Base-by-base conservation (phyloP, 768 basidiomycete species). In the Lactarius trivialis region DNA sequence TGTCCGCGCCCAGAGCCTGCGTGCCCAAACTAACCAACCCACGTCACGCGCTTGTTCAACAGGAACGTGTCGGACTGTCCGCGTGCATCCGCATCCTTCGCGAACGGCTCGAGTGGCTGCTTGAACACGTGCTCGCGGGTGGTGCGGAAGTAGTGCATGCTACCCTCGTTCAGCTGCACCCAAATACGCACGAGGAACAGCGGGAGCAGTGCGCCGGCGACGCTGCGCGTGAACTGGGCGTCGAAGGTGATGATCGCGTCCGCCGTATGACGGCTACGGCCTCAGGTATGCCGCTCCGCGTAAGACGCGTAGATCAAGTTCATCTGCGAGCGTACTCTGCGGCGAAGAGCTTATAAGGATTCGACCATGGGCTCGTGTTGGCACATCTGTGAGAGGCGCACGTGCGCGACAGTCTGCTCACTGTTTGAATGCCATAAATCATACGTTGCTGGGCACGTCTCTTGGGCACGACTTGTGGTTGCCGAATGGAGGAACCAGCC, bases 241-340 rank as follows among this genome's bases (percentile, higher is more conserved):
- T 74, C 33, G 53, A 71, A 5, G 55, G 67, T 50, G 17, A 65
- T 45, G 37, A 68, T 60, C 6, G 70, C 34, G 0, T 67, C 53
- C 65, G 57, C 67, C 67, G 56, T 67, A 70, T 65, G 68, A 74
- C 53, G 28, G 81, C 79, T 36, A 75, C 72, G 1, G 79, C 80
- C 82, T 85, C 68, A 88, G 76, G 72, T 89, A 90, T 43, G 85
- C 86, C 1, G 79, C 76, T 32, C 88, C 87, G 39, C 82, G 78
- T 43, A 90, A 75, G 1, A 76, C 73, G 39, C 81, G 77, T 55
- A 90, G 74, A 67, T 84, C 74, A 32, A 89, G 78, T 62, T 90
- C 88, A 67, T 90, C 88, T 3, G 85, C 82, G 26, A 90, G 79
- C 7, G 80, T 79, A 68, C 87, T 87, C 63, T 82, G 82, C 51